Base-by-base conservation (phyloP, 129 eudicot species). In the Tagetes patula region DNA sequence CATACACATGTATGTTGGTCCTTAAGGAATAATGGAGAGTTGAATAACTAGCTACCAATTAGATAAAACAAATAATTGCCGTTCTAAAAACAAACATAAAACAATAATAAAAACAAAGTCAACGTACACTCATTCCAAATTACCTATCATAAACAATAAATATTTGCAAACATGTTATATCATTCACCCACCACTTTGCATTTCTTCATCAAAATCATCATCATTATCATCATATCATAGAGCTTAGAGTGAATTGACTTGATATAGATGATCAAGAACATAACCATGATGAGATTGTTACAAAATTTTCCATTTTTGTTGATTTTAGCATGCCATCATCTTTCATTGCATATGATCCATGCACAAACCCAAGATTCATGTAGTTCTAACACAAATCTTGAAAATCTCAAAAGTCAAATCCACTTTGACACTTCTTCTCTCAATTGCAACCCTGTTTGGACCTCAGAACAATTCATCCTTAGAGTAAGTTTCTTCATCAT, bases 301-400 rank as follows among this genome's bases (percentile, higher is more conserved):
- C 46, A 5, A 6, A 77, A 58, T 59, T 71, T 77, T 77, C 67
- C 83, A 69, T 73, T 63, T 72, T 76, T 42, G 30, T 61, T 66
- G 70, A 20, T 76, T 47, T 50, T 75, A 77, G 8, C 60, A 63
- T 33, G 81, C 74, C 38, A 67, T 60, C 55, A 69, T 69, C 11
- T 47, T 7, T 48, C 64, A 61, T 60, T 77, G 38, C 81, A 66
- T 70, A 43, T 43, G 48, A 43, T 43, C 48, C 6, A 7, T 43
- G 88, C 92, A 48, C 96, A 89, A 81, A 9, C 78, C 13, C 48
- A 66, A 80, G 96, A 92, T 83, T 85, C 93, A 55, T 92, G 97
- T 62, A 43, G 4, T 50, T 65, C 79, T 0, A 73, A 43, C 62
- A 74, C 82, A 67, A 75, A 70, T 70, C 70, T 85, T 13, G 49